Evolutionary conservation across 805 yeast genomes (phyloP), one percentile per base, ranked within the genome.

Genomic region (Nematodospora valgi): DNA sequence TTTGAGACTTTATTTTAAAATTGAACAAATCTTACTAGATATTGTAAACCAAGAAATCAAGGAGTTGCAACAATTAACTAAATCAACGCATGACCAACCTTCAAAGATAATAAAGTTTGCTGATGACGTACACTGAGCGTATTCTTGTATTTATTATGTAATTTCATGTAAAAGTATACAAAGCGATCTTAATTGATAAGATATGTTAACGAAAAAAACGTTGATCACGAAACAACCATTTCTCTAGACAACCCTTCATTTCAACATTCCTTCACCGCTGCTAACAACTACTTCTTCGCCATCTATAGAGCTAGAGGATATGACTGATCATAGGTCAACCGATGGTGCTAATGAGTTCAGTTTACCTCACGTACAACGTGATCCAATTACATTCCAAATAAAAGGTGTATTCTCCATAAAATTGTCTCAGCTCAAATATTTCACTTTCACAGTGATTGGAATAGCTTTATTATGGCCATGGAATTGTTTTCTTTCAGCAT

Each of bases 391-490:
- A 8, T 37, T 55, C 5, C 36, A 32, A 21, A 6, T 49, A 3
- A 13, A 27, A 29, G 7, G 18, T 18, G 17, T 12, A 38, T 24
- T n/a, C 30, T 20, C 9, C 26, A 27, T 32, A 13, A 37, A 16
- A 30, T 21, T 43, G 45, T 56, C 67, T 2, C 61, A 54, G 41
- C 48, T 67, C 16, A 50, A 54, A 29, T 86, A 84, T 50, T 18
- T 71, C 8, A 76, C 91, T 0, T 87, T 82, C 49, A 59, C 78
- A 16, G 47, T 76, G 9, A 70, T 85, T 6, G 97, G 97, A 0
- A 69, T 86, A 10, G 82, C 95, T 1, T 67, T 83, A 14, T 68
- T 91, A 14, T 91, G 98, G 97, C 98, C 98, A 0, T 91, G 98
- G 96, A 93, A 91, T 65, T 80, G 93, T 47, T 82, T 89, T 44